Conservation (phyloP, 2,329 filamentous ascomycete genomes). For the Calonectria pteridis region DNA sequence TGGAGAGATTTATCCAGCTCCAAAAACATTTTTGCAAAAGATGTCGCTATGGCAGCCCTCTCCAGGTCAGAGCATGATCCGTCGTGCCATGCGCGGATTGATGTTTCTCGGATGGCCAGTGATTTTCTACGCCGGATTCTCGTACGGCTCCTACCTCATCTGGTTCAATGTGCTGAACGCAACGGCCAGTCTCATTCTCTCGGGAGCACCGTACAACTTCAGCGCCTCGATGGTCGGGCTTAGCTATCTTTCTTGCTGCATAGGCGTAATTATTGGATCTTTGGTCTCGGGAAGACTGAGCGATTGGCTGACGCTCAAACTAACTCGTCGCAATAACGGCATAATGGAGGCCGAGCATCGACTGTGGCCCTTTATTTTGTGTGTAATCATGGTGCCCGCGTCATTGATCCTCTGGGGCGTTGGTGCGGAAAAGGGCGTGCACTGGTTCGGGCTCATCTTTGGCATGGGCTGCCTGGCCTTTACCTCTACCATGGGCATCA, state of each 20-base stretch:
- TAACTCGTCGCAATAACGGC: slow-evolving; percentile 55
- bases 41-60: slow-evolving; percentile 56
- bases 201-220: slow-evolving; percentile 54
- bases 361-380: slow-evolving; percentile 54
- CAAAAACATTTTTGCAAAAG: slow-evolving; percentile 58
- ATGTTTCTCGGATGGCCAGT: slow-evolving; percentile 56
- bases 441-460: slow-evolving; percentile 58
- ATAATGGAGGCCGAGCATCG: slow-evolving; percentile 57
- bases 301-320: slow-evolving; percentile 53
- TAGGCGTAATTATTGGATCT: slow-evolving; percentile 50
- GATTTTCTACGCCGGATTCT: slow-evolving; percentile 57
- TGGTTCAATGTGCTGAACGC: slow-evolving; percentile 60
- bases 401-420: slow-evolving; percentile 51
- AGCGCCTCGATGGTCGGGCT: slow-evolving; percentile 54
- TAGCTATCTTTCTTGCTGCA: slow-evolving; percentile 52
- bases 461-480: slow-evolving; percentile 54
- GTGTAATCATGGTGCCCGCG: slow-evolving; percentile 45
- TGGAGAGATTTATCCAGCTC: slow-evolving; percentile 21
- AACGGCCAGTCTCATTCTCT: slow-evolving; percentile 56
- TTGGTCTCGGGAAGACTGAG: slow-evolving; percentile 50
- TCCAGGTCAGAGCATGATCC: slow-evolving; percentile 48
- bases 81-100: slow-evolving; percentile 52
- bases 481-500: slow-evolving; percentile 50
- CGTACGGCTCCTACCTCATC: slow-evolving; percentile 56
- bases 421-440: slow-evolving; percentile 51